Evolutionary conservation across 495 filamentous ascomycete genomes (phyloP).

Genomic region (Aspergillus campestris): DNA sequence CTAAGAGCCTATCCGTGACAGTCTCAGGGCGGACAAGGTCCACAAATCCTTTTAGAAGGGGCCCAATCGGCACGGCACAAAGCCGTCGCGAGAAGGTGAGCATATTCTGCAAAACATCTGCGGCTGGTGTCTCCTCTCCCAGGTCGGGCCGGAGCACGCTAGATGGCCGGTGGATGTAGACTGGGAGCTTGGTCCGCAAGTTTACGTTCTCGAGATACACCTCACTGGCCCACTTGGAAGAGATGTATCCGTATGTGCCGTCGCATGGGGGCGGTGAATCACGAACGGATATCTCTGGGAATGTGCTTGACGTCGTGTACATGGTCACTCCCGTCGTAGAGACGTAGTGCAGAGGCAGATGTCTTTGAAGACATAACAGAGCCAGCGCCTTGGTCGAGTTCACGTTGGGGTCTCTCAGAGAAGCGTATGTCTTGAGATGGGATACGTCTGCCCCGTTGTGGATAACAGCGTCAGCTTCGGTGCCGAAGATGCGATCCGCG

Average conservation of each 20-base stretch:
- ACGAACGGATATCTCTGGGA: neutral
- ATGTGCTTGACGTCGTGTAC: slow-evolving; percentile 1
- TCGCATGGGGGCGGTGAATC: slow-evolving; percentile 3
- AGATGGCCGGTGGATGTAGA: slow-evolving; percentile 34
- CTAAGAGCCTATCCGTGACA: neutral
- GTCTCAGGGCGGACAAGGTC: neutral
- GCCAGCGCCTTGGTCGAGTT: slow-evolving; percentile 35
- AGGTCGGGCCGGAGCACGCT: slow-evolving; percentile 7
- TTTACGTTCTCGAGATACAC: slow-evolving; percentile 30
- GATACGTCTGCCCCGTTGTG: slow-evolving; percentile 47
- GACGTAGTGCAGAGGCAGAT: slow-evolving; percentile 43
- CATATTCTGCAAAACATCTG: neutral
- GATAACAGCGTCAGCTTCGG: slow-evolving; percentile 32
- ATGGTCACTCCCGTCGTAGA: slow-evolving; percentile 30
- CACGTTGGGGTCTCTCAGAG: slow-evolving; percentile 34
- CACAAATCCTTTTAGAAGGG: neutral
- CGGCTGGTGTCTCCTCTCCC: neutral
- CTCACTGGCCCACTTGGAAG: slow-evolving; percentile 50
- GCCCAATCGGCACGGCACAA: neutral
- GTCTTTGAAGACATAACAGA: slow-evolving; percentile 18
- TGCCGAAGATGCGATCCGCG: slow-evolving; percentile 14
- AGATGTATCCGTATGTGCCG: slow-evolving; percentile 35
- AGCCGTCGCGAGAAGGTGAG: neutral
- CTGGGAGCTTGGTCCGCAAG: slow-evolving; percentile 17
- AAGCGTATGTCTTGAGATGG: slow-evolving; percentile 38